Evolutionary conservation across 139 green algal species (phyloP), one percentile per base, ranked within the genome.

Genomic region (Coelastrella sp.): DNA sequence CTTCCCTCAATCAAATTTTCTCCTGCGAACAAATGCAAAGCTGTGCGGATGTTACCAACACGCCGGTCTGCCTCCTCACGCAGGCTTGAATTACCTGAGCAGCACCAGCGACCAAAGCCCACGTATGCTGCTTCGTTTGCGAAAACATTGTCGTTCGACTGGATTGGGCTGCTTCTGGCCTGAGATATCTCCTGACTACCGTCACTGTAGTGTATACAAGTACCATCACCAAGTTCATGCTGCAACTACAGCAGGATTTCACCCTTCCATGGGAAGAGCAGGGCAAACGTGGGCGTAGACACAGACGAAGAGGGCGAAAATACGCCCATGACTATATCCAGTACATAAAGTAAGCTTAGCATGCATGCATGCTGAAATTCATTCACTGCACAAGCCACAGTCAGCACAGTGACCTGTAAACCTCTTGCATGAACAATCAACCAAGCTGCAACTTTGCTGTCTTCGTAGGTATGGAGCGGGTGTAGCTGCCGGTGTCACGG

Each of bases 391-490:
- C n/a, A n/a, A 69, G 62, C 27, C 38, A 69, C 62, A 40, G 30
- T 41, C 62, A 41, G 62, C 27, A 34, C 62, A 69, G 9, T 38
- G 27, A 19, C 6, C 1, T 6, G 17, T 41, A 41, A 8, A 41
- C 62, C 27, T 8, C 27, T 38, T 40, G 62, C 62, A 41, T 69
- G 27, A 30, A 40, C 27, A 69, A 41, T 27, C 62, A 21, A 15
- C 21, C 19, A 21, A 21, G 27, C 11, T 43, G 15, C 7, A 40
- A 23, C 5, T 9, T 5, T 5, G n/a, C n/a, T 69, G 62, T 41
- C 38, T 40, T 45, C 38, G 67, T 84, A 91, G 87, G 59, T 91
- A 91, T 32, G 87, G 72, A 5, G 74, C 25, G 2, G 87, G 79
- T 45, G 89, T 91, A 45, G 41, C 68, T 15, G 63, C 84, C 6